A percentile compares a stretch with the other conserved stretches of the same genome.
Evolutionary conservation across 495 filamentous ascomycete genomes (phyloP).

Genomic region (Neurospora intermedia): DNA sequence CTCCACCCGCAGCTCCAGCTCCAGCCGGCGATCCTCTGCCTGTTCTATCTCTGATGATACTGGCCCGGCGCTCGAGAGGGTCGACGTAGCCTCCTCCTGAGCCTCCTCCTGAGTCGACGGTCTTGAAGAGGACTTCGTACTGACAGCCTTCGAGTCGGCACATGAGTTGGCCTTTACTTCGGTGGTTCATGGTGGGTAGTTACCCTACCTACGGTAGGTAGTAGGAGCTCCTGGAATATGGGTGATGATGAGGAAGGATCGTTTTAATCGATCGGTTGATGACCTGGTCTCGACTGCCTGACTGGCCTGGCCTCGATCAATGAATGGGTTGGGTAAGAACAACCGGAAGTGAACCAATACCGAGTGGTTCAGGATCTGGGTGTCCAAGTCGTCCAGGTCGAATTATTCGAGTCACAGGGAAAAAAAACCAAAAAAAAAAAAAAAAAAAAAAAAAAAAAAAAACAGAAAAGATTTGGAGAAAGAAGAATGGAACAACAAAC

Average conservation of each 20-base stretch:
- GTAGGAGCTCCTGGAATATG: no score
- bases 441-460: background rate
- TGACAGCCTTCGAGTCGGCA: constrained; percentile 16
- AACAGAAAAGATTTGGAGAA: background rate
- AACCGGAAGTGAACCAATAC: no score
- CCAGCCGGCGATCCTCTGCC: background rate
- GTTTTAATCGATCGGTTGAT: background rate
- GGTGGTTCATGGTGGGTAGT: background rate
- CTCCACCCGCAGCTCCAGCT: background rate
- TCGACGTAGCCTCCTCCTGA: constrained; percentile 3
- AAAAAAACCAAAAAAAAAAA: no score
- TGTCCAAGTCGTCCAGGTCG: background rate
- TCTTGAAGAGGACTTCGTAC: constrained; percentile 15
- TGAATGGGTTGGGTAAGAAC: no score
- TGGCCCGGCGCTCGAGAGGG: constrained; percentile 5
- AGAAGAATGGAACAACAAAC: background rate
- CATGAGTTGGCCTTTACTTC: background rate
- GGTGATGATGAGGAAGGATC: no score
- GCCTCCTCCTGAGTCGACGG: constrained; percentile 2
- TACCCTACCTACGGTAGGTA: no score
- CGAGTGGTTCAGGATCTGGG: no score
- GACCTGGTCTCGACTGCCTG: background rate
- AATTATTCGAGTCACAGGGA: background rate
- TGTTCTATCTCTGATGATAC: constrained; percentile 1
- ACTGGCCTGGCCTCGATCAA: background rate